Conservation (phyloP, 148 eudicot species). For the Fallopia convolvulus region DNA sequence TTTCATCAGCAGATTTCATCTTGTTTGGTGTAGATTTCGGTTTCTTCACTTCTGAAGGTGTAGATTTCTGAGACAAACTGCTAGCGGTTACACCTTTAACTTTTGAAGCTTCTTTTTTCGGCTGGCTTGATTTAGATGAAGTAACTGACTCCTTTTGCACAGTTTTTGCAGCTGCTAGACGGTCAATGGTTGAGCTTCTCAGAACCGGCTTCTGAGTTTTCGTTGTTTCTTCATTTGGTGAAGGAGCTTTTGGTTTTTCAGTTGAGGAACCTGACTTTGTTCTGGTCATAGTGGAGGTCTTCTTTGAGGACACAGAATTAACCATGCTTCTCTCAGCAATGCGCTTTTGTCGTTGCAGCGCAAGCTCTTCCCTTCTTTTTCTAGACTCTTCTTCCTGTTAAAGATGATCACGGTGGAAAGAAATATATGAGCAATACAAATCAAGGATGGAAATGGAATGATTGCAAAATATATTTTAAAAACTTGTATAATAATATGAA, state of each 20-base stretch:
- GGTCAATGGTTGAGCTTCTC: conserved; percentile 70
- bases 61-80: conserved; percentile 14
- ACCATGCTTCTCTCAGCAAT: conserved; percentile 71
- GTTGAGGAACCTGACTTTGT: conserved; percentile 15
- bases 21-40: conserved; percentile 15
- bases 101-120: conserved; percentile 22
- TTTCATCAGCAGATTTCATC: conserved; percentile 26
- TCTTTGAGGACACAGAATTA: conserved; percentile 8
- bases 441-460: background rate
- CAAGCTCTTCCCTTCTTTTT: conserved; percentile 63
- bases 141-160: conserved; percentile 28
- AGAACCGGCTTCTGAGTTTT: conserved; percentile 44
- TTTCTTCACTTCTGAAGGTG: conserved; percentile 29
- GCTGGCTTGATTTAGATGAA: conserved; percentile 24
- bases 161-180: conserved; percentile 57
- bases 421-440: background rate
- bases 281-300: conserved; percentile 6
- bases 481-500: background rate
- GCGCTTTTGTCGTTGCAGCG: conserved; percentile 51
- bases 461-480: background rate
- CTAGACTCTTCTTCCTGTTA: conserved; percentile 67
- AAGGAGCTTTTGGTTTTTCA: conserved; percentile 27
- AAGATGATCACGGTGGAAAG: background rate
- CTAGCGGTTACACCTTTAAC: conserved; percentile 15
- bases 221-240: conserved; percentile 21